Conservation (phyloP, 1,139 yeast species). For the Saccharomyces pastorianus region DNA sequence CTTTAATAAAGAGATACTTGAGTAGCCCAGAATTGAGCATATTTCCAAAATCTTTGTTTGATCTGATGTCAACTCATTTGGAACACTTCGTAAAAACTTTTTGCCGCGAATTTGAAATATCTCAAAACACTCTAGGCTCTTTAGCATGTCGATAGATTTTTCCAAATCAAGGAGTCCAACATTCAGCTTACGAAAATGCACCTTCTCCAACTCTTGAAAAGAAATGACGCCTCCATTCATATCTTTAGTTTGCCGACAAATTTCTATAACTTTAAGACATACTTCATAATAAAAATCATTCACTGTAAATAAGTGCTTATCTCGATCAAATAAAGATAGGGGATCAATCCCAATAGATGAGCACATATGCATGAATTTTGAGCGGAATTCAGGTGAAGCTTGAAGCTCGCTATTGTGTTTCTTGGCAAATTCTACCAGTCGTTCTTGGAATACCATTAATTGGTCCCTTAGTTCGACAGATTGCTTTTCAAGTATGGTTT, state of each 20-base stretch:
- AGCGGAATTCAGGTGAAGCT: slow-evolving; percentile 54
- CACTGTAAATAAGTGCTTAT: slow-evolving; percentile 35
- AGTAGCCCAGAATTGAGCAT: slow-evolving; percentile 65
- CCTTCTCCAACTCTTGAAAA: slow-evolving; percentile 46
- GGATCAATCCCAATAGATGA: slow-evolving; percentile 80
- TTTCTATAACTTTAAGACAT: slow-evolving; percentile 64
- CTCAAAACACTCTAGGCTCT: slow-evolving; percentile 39
- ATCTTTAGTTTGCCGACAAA: slow-evolving; percentile 61
- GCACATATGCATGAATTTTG: slow-evolving; percentile 68
- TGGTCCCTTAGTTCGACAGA: slow-evolving; percentile 49
- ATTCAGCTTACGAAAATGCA: slow-evolving; percentile 32
- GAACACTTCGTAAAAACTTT: slow-evolving; percentile 40
- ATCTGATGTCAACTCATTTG: slow-evolving; percentile 51
- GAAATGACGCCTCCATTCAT: slow-evolving; percentile 76
- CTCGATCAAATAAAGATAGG: slow-evolving; percentile 37
- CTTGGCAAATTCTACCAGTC: slow-evolving; percentile 54
- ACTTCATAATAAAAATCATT: slow-evolving; percentile 57
- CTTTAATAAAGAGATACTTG: slow-evolving; percentile 50
- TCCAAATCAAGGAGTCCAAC: slow-evolving; percentile 43
- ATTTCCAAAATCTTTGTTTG: slow-evolving; percentile 64
- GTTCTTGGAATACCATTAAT: slow-evolving; percentile 52
- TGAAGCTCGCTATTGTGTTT: slow-evolving; percentile 56
- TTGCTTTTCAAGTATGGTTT: slow-evolving; percentile 36
- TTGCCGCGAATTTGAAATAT: slow-evolving; percentile 36
- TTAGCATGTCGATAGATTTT: slow-evolving; percentile 39